phyloP scores from a whole-genome alignment of 169 alveolate genomes.

The Babesia caballi region DNA sequence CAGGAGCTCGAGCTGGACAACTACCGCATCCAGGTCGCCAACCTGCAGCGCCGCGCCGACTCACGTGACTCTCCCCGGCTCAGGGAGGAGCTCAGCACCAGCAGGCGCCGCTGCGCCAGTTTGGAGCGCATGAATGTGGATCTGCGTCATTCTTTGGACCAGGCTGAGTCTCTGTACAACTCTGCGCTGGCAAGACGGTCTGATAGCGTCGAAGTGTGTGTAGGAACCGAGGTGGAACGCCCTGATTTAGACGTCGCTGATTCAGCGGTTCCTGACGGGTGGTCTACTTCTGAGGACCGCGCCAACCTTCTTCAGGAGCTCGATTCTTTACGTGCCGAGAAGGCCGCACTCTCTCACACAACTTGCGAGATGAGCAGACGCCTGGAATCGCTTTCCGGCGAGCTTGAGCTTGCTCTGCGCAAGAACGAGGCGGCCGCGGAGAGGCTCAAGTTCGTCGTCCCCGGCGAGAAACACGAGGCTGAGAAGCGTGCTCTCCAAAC shows the following conservation, averaged over 20 bases:
- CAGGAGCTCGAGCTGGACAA: slow-evolving; percentile 33
- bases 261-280: not conserved
- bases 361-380: not conserved
- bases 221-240: not conserved
- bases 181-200: not conserved
- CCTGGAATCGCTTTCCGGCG: slow-evolving; percentile 2
- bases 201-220: slow-evolving; percentile 25
- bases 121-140: slow-evolving; percentile 16
- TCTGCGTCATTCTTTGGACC: slow-evolving; percentile 10
- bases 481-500: not conserved
- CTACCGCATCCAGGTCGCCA: slow-evolving; percentile 14
- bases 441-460: not conserved
- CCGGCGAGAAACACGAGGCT: not conserved
- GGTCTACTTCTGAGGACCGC: not conserved
- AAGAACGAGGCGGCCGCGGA: slow-evolving; percentile 7
- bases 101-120: slow-evolving; percentile 17
- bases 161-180: not conserved
- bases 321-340: not conserved
- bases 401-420: not conserved
- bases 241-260: not conserved
- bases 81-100: slow-evolving; percentile 22
- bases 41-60: slow-evolving; percentile 11
- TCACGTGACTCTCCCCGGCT: slow-evolving; percentile 8
- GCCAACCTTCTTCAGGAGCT: not conserved
- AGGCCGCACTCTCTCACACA: not conserved